Percentiles rank a stretch among this genome's conserved stretches.
Conservation (phyloP, 805 yeast species). For the Yamadazyma nakazawae region DNA sequence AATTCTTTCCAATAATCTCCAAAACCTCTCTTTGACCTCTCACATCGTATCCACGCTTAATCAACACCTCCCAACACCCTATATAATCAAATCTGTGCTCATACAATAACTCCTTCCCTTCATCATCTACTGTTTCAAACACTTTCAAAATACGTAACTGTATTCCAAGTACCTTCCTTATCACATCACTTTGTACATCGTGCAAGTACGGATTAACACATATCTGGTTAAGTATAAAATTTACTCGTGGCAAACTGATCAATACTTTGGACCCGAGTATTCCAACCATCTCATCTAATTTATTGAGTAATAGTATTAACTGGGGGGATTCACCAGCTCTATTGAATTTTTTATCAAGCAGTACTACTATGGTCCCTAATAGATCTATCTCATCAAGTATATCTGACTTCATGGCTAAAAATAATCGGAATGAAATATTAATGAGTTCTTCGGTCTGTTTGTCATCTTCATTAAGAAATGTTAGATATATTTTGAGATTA, state of each 20-base stretch:
- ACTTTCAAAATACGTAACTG: constrained; percentile 20
- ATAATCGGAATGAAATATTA: not conserved
- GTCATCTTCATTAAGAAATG: constrained; percentile 1
- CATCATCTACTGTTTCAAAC: constrained; percentile 14
- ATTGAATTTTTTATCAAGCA: constrained; percentile 14
- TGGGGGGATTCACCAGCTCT: constrained; percentile 9
- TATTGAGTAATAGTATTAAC: constrained; percentile 1
- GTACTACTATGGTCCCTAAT: constrained; percentile 18
- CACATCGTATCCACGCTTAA: constrained; percentile 1
- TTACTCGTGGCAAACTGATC: constrained; percentile 19
- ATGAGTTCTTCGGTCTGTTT: constrained; percentile 1
- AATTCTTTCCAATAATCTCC: not conserved
- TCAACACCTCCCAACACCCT: constrained; percentile 33
- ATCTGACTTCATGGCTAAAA: not conserved
- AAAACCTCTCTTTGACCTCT: not conserved
- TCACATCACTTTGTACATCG: constrained; percentile 18
- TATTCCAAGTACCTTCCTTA: constrained; percentile 17
- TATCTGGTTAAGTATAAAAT: constrained; percentile 28
- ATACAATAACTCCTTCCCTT: constrained; percentile 18
- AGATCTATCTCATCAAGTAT: constrained; percentile 20
- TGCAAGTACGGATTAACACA: constrained; percentile 26
- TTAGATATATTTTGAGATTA: constrained; percentile 12
- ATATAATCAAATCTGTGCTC: constrained; percentile 32
- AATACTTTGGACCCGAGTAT: constrained; percentile 6
- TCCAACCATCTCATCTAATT: not conserved